These are phyloP conservation scores for Sugiyamaella neomexicana DNA, from an alignment of 1,139 yeast species.

Conservation along the genomic window DNA sequence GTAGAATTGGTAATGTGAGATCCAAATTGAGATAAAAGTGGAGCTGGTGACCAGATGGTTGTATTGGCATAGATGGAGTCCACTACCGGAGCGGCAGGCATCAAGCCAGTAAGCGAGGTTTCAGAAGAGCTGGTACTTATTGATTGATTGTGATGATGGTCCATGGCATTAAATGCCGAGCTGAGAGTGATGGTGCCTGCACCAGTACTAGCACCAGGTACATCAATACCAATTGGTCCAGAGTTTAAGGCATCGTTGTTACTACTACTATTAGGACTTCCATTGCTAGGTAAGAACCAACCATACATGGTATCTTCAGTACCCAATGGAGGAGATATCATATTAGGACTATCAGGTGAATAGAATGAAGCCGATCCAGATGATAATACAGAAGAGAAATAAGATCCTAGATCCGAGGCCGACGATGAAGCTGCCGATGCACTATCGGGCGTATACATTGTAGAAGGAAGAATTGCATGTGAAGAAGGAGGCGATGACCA, in stretches of 20 bases:
- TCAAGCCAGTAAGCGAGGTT: slow-evolving; percentile 9
- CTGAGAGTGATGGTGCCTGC: not conserved
- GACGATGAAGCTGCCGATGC: slow-evolving; percentile 6
- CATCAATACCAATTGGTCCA: no score
- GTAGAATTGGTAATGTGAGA: no score
- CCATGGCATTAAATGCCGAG: no score
- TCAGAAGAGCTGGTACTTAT: slow-evolving; percentile 7
- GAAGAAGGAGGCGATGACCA: slow-evolving; percentile 20
- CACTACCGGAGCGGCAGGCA: slow-evolving; percentile 9
- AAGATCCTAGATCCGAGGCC: slow-evolving; percentile 17
- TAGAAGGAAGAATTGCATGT: slow-evolving; percentile 15
- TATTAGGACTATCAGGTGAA: slow-evolving; percentile 18
- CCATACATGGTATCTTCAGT: slow-evolving; percentile 18
- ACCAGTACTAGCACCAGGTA: not conserved
- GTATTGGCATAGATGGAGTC: slow-evolving; percentile 12
- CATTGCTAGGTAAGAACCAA: slow-evolving; percentile 9
- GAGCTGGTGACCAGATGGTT: slow-evolving; percentile 15
- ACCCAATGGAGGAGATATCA: slow-evolving; percentile 19
- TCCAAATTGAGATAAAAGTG: slow-evolving; percentile 8
- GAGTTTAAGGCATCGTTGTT: not conserved
- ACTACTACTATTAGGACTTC: not conserved
- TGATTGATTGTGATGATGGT: no score
- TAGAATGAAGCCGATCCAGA: slow-evolving; percentile 19
- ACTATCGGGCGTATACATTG: slow-evolving; percentile 17
- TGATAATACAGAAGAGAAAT: slow-evolving; percentile 23